phyloP scores from a whole-genome alignment of 1,284 basidiomycete species.

The Marasmius tenuissimus region DNA sequence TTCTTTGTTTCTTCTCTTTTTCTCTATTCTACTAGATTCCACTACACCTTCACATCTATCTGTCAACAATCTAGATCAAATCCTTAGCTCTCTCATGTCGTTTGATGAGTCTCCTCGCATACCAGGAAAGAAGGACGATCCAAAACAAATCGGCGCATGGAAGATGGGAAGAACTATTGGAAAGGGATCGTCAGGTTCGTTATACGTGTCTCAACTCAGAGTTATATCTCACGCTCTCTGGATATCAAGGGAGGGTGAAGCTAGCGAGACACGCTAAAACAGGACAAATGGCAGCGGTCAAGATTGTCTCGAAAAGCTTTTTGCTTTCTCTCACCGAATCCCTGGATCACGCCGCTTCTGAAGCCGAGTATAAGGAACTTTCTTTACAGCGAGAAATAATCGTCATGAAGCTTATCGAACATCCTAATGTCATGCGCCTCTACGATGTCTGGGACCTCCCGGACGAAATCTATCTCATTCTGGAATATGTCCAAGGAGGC shows the following conservation, averaged over 20 bases:
- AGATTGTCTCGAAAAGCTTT: slow-evolving; percentile 90
- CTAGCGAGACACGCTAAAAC: slow-evolving; percentile 89
- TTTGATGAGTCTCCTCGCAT: slow-evolving; percentile 22
- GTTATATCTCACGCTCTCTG: not conserved
- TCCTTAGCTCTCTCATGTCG: slow-evolving; percentile 20
- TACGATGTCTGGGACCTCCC: slow-evolving; percentile 99
- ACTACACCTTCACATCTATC: not conserved
- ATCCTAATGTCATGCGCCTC: slow-evolving; percentile 92
- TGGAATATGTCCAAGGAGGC: slow-evolving; percentile 97
- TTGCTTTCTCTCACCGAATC: slow-evolving; percentile 68
- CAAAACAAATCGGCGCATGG: slow-evolving; percentile 89
- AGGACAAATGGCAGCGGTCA: slow-evolving; percentile 91
- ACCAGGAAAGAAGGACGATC: slow-evolving; percentile 45
- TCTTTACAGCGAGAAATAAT: slow-evolving; percentile 97
- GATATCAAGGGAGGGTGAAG: slow-evolving; percentile 79
- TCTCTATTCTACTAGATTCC: not conserved
- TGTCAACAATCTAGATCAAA: slow-evolving; percentile 4
- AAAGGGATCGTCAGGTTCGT: slow-evolving; percentile 84
- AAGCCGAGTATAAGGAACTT: slow-evolving; percentile 67
- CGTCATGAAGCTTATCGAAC: slow-evolving; percentile 98
- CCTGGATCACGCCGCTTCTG: slow-evolving; percentile 67
- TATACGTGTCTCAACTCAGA: slow-evolving; percentile 4
- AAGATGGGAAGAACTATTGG: slow-evolving; percentile 93
- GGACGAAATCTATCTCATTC: slow-evolving; percentile 87
- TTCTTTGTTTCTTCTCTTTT: not conserved